Base-by-base conservation (phyloP, 176 grass and related monocot species). In the Rhynchospora pubera region DNA sequence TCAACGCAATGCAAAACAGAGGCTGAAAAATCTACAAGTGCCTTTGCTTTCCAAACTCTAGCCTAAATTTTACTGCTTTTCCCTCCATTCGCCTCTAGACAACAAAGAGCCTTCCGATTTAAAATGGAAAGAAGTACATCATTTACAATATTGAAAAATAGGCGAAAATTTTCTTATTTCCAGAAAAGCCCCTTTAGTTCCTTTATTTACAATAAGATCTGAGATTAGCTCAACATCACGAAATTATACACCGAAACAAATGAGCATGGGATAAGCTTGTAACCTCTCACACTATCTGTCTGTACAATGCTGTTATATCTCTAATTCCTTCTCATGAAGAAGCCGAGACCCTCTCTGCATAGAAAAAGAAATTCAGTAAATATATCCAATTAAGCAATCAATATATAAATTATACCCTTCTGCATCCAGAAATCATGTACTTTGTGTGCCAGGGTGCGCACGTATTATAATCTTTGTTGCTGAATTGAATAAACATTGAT, bases 161-260 rank as follows among this genome's bases (percentile, higher is more conserved):
- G 65, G 65, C 30, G 86, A 81, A 71, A 93, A 88, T 86, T 83
- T 71, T 79, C 72, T 93, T 95, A 93, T 95, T 99, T 88, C 53
- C 80, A 80, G 78, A 91, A 85, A 85, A 87, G 86, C 82, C 84
- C 79, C 79, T 82, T 45, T 82, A 62, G 45, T 28, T 82, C 81
- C 85, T 90, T 98, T 94, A 98, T 98, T 94, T 98, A 98, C 92
- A 94, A 84, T 87, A 91, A 90, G 84, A 85, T 87, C 85, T 64
- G 82, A 28, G 61, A 52, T 72, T 64, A 86, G 89, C 79, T 84
- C 65, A 85, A 79, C 39, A 83, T 87, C 75, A 83, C 61, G 59
- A 82, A 62, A 82, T 66, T 69, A 87, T 90, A 87, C 81, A 86
- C 77, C 85, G 82, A 85, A 91, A 90, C 15, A 81, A 87, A 91